Evolutionary conservation across 352 stramenopile species (phyloP), one percentile per base, ranked within the genome.

Genomic region (Phytopythium delawarense): DNA sequence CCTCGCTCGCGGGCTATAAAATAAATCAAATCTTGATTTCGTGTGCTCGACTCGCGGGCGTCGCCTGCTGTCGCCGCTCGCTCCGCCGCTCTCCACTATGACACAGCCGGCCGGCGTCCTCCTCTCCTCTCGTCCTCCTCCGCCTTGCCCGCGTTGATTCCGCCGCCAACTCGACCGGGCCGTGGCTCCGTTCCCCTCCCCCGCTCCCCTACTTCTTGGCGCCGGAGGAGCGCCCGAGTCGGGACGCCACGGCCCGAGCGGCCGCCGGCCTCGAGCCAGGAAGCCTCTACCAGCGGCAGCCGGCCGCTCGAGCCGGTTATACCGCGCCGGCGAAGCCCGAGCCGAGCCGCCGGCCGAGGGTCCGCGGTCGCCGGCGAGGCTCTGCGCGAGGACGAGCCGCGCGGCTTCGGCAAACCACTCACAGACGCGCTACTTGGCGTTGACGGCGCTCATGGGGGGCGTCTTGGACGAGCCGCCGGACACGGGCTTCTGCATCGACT

Each of bases 361-460:
- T 21, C 40, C 2, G 16, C 40, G 11, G 46, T 0, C n/a, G 46
- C 46, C 21, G 23, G 12, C 46, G 46, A 34, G 25, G 15, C 46
- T 52, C 11, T 28, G 21, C 8, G 11, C 21, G 46, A 52, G 15
- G 18, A 46, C 16, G 16, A 46, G 40, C 40, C 40, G 40, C 40
- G 16, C 40, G 15, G 18, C 40, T 20, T 4, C 40, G 40, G 40
- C 40, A 21, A 46, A 46, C 40, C 40, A 21, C 40, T 21, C 16
- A 21, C 16, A 46, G 18, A 46, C 45, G 45, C 45, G 7, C 35
- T 94, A 94, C 76, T 94, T 94, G 77, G 84, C 84, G 78, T 94
- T 94, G 59, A 94, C 84, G 72, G 84, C 84, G 80, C 84, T 90
- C 82, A 94, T 90, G 56, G 84, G 83, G 68, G 84, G 84, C 66